phyloP scores from a whole-genome alignment of 495 filamentous ascomycete genomes.

The Penicillium chermesinum region DNA sequence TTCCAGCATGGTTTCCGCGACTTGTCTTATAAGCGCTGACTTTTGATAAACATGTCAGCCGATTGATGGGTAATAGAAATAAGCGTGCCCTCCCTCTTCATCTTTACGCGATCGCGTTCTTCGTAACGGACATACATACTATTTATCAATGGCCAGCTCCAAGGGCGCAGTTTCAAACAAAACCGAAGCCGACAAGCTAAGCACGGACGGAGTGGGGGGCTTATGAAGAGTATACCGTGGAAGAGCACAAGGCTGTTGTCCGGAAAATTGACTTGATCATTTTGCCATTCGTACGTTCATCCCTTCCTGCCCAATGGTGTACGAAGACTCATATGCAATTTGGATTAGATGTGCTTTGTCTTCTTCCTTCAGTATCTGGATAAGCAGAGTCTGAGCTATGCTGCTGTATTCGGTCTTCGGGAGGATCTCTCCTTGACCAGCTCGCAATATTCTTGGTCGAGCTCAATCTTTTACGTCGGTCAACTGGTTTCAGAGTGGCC shows the following conservation, averaged over 20 bases:
- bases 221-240: conserved; percentile 21
- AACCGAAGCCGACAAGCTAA: neutral
- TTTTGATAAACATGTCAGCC: too few relatives aligned
- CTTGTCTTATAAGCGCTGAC: too few relatives aligned
- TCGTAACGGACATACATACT: neutral
- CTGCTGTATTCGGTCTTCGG: conserved; percentile 52
- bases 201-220: conserved; percentile 19
- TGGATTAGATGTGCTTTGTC: conserved; percentile 25
- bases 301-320: neutral
- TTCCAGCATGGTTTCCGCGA: too few relatives aligned
- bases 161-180: conserved; percentile 3
- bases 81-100: neutral
- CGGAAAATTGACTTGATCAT: conserved; percentile 45
- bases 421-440: conserved; percentile 45
- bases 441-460: conserved; percentile 49
- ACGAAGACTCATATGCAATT: neutral
- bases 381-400: conserved; percentile 54
- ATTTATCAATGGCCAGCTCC: conserved; percentile 6
- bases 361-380: conserved; percentile 42
- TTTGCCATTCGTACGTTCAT: conserved; percentile 32
- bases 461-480: conserved; percentile 37
- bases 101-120: neutral
- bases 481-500: conserved; percentile 49
- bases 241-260: conserved; percentile 41
- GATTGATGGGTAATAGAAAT: too few relatives aligned